phyloP scores from a whole-genome alignment of 345 rosid genomes.

The Cardiospermum halicacabum region DNA sequence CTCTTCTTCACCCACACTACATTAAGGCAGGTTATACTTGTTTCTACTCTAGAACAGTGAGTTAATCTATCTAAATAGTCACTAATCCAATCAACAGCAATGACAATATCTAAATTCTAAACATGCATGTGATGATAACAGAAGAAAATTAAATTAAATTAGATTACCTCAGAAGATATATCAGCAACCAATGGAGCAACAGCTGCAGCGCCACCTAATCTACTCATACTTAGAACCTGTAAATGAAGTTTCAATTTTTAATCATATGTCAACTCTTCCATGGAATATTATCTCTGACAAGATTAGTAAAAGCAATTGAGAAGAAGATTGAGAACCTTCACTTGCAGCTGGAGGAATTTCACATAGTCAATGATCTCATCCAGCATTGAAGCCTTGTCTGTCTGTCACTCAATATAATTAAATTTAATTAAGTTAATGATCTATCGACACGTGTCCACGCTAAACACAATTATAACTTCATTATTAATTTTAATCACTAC shows the following conservation, averaged over 20 bases:
- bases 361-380: constrained; percentile 99
- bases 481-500: constrained; percentile 25
- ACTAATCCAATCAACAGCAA: too few species aligned
- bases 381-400: constrained; percentile 98
- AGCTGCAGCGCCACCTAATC: constrained; percentile 83
- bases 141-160: neutral
- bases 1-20: too few species aligned
- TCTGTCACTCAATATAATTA: constrained; percentile 41
- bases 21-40: too few species aligned
- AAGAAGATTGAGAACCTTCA: constrained; percentile 53
- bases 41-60: too few species aligned
- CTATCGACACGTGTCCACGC: neutral
- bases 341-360: constrained; percentile 98
- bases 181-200: constrained; percentile 85
- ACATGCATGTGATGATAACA: too few species aligned
- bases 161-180: constrained; percentile 64
- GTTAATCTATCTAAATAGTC: too few species aligned
- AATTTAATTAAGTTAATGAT: neutral
- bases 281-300: constrained; percentile 16
- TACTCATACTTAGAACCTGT: constrained; percentile 96
- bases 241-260: too few species aligned
- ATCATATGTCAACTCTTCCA: constrained; percentile 20
- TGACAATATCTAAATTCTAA: too few species aligned
- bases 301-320: neutral
- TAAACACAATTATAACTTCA: neutral